phyloP scores from a whole-genome alignment of 2,329 filamentous ascomycete genomes.

The Colletotrichum phormii region DNA sequence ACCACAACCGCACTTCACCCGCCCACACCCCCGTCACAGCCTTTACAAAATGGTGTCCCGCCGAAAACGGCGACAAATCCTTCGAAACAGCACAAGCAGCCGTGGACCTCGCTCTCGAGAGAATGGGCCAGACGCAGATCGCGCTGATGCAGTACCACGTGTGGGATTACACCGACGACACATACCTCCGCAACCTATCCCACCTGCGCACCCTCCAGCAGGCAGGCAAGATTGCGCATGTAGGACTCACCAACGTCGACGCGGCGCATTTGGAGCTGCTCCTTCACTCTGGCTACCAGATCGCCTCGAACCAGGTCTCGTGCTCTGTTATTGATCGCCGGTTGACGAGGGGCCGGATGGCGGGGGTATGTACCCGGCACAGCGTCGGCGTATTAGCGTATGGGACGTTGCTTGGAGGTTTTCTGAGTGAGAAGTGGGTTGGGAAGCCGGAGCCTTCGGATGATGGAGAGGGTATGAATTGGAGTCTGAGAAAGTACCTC shows the following conservation, averaged over 20 bases:
- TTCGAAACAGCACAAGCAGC: conserved; percentile 8
- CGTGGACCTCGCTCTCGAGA: conserved; percentile 8
- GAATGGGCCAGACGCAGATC: conserved; percentile 5
- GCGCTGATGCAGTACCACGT: conserved; percentile 27
- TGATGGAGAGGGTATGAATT: conserved; percentile 33
- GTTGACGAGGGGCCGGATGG: conserved; percentile 6
- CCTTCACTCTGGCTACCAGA: conserved; percentile 3
- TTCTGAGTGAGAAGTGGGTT: conserved; percentile 40
- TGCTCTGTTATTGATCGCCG: conserved; percentile 19
- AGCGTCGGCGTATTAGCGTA: conserved; percentile 15
- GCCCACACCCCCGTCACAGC: not conserved
- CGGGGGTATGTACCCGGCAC: not conserved
- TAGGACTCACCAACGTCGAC: conserved; percentile 28
- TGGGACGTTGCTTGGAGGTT: conserved; percentile 37
- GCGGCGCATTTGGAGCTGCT: conserved; percentile 27
- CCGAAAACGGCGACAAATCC: conserved; percentile 21
- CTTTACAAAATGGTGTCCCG: conserved; percentile 31
- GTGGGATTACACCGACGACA: conserved; percentile 28
- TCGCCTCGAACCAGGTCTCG: conserved; percentile 32
- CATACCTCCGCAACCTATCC: conserved; percentile 25
- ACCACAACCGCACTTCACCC: not conserved
- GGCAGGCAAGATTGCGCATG: conserved; percentile 3
- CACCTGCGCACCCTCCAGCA: conserved; percentile 5
- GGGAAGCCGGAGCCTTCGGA: conserved; percentile 34
- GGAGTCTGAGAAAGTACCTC: conserved; percentile 46